Conservation (phyloP, 805 yeast species). For the Nakazawaea ambrosiae region DNA sequence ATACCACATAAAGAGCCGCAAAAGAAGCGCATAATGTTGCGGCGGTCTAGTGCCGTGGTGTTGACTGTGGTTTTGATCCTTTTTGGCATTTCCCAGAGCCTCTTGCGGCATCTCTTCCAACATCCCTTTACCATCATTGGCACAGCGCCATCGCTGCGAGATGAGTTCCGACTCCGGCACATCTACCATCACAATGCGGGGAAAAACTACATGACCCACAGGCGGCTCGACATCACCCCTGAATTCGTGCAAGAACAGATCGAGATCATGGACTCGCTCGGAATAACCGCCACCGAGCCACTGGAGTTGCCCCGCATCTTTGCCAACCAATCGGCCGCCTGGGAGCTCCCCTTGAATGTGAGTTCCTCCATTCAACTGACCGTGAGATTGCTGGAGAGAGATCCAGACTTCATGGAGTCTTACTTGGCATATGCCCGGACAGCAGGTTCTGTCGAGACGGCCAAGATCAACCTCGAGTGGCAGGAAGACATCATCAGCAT, state of each 20-base stretch:
- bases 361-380: constrained; percentile 15
- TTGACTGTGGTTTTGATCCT: no score
- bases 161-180: constrained; percentile 38
- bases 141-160: not conserved
- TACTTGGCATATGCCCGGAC: constrained; percentile 51
- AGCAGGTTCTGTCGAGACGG: constrained; percentile 29
- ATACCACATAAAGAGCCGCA: no score
- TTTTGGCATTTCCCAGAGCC: no score
- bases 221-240: constrained; percentile 44
- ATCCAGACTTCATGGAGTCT: constrained; percentile 60
- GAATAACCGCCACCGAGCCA: not conserved
- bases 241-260: constrained; percentile 22
- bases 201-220: constrained; percentile 31
- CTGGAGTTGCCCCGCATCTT: not conserved
- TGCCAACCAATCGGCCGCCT: constrained; percentile 5
- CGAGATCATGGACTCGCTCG: not conserved
- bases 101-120: no score
- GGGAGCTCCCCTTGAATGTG: constrained; percentile 15
- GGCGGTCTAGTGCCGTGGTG: no score
- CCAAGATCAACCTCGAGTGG: constrained; percentile 57
- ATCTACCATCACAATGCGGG: constrained; percentile 58
- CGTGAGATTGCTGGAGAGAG: constrained; percentile 35
- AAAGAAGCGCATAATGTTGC: no score
- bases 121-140: constrained; percentile 7
- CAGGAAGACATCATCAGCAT: constrained; percentile 42